phyloP scores from a whole-genome alignment of 805 yeast species.

The Saccharomycopsis fibuligera region DNA sequence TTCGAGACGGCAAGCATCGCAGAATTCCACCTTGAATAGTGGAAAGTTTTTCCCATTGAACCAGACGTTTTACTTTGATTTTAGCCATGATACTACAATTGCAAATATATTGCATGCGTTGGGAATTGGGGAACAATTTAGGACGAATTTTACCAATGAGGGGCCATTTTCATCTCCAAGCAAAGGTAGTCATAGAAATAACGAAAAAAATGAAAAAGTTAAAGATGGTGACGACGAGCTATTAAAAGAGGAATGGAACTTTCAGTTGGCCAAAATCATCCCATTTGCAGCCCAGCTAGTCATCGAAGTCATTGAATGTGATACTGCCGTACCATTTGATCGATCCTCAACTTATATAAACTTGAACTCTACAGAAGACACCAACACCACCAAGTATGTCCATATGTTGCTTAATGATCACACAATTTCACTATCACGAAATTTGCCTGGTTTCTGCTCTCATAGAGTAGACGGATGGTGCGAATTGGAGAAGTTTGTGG shows the following conservation, averaged over 20 bases:
- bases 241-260: not conserved
- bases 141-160: conserved; percentile 14
- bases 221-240: too few relatives aligned
- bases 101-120: conserved; percentile 56
- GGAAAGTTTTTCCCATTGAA: conserved; percentile 32
- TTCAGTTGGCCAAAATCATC: conserved; percentile 7
- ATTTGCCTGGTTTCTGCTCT: conserved; percentile 19
- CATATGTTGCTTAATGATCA: conserved; percentile 22
- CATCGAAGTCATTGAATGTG: conserved; percentile 22
- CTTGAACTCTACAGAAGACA: not conserved
- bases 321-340: conserved; percentile 17
- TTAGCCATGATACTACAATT: conserved; percentile 66
- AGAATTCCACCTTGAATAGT: conserved; percentile 35
- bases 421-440: conserved; percentile 19
- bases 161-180: too few relatives aligned
- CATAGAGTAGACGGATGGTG: conserved; percentile 25
- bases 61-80: conserved; percentile 55
- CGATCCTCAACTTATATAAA: conserved; percentile 2
- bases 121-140: conserved; percentile 34
- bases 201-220: too few relatives aligned
- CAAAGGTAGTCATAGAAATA: too few relatives aligned
- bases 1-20: conserved; percentile 40
- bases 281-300: conserved; percentile 20
- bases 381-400: conserved; percentile 15
- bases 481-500: conserved; percentile 15